Base-by-base conservation (phyloP, 768 basidiomycete genomes). In the Trametes sanguinea region DNA sequence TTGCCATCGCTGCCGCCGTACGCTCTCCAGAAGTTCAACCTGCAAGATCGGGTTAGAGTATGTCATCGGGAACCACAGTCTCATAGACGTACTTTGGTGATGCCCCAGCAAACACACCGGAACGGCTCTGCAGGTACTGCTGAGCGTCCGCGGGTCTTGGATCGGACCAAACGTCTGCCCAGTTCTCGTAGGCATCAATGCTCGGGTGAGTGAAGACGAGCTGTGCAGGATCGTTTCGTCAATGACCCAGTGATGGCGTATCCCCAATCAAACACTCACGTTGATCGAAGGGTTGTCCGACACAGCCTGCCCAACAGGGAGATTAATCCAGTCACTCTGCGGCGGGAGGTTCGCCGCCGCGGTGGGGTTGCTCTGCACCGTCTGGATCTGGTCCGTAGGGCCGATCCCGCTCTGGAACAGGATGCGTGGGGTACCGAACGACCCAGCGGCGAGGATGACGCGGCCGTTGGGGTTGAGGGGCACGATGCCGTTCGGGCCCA, bases 231-330 rank as follows among this genome's bases (percentile, higher is more conserved):
- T 50, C 48, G 32, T 29, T 7, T 6, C 1, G 8, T 0, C 42
- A 27, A 17, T 17, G 27, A 17, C 32, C 17, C 30, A 47, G 7
- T 32, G 16, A 14, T 14, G 10, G 8, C 8, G 7, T 9, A 14
- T 43, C 9, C 5, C 7, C 42, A 14, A n/a, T 30, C 27, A 29
- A 54, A 42, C 53, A 75, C 78, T 47, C 59, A 83, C 81, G 64
- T 85, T 86, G 67, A 87, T 83, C 6, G 84, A 85, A 16, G 86
- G 86, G 70, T 86, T 86, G 67, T 87, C 86, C 29, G 78, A 80
- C 6, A 82, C 82, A 60, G 81, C 81, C 55, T 78, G 71, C 6
- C 86, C 85, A 46, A 86, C 85, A 1, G 85, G 86, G 29, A 86
- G 74, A 70, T 85, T 74, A 70, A 87, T 86, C 76, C 77, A 87